A percentile compares a stretch with the other conserved stretches of the same genome.
phyloP scores from a whole-genome alignment of 1,284 basidiomycete species.

The Bondarzewia mesenterica region DNA sequence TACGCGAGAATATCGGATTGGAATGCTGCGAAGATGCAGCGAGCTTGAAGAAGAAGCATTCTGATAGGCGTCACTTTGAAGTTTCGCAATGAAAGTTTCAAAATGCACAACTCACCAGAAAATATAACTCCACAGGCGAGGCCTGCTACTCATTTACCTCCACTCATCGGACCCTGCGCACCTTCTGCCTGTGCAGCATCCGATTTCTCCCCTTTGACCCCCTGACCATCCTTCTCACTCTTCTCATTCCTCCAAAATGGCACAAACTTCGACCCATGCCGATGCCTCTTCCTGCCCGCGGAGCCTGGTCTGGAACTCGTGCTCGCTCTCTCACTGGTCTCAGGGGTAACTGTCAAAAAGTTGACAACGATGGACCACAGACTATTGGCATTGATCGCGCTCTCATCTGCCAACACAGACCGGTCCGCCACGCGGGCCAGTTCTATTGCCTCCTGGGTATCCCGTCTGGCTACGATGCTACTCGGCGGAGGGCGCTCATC shows the following conservation, averaged over 20 bases:
- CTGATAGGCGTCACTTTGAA: too few relatives aligned
- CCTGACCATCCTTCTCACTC: background rate
- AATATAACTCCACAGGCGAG: too few relatives aligned
- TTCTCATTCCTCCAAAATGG: background rate
- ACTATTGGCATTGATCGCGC: slow-evolving; percentile 53
- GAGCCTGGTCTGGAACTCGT: too few relatives aligned
- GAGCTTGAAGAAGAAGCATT: too few relatives aligned
- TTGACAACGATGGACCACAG: slow-evolving; percentile 62
- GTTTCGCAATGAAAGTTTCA: too few relatives aligned
- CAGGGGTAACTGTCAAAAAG: slow-evolving; percentile 41
- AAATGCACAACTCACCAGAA: too few relatives aligned
- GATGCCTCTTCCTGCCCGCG: background rate
- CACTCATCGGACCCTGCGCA: background rate
- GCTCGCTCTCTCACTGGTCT: slow-evolving; percentile 20
- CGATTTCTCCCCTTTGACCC: background rate
- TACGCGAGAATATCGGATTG: too few relatives aligned
- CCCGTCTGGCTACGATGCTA: slow-evolving; percentile 71
- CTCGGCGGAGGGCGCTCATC: slow-evolving; percentile 74
- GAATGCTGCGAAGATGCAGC: too few relatives aligned
- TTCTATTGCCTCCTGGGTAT: slow-evolving; percentile 65
- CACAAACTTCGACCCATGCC: background rate
- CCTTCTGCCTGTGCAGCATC: background rate
- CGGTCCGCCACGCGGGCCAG: slow-evolving; percentile 67
- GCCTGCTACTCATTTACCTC: background rate
- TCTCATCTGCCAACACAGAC: slow-evolving; percentile 46